phyloP scores from a whole-genome alignment of 192 early-diverging fungal species.

The Entophlyctis helioformis region DNA sequence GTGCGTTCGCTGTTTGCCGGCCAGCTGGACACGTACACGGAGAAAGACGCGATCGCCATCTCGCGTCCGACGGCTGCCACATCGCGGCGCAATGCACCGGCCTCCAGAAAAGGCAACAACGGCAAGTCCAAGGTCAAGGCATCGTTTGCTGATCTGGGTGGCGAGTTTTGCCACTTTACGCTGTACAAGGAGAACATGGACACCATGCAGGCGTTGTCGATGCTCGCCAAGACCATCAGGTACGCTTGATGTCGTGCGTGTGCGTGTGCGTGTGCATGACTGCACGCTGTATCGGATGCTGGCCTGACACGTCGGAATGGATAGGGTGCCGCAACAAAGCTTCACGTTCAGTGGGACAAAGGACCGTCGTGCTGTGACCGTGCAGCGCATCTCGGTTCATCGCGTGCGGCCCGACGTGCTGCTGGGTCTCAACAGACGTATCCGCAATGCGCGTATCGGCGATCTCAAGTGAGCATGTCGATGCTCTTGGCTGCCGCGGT shows the following conservation, averaged over 20 bases:
- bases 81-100: too few species aligned
- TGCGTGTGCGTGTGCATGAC: too few species aligned
- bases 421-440: slow-evolving; percentile 30
- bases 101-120: too few species aligned
- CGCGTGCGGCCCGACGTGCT: slow-evolving; percentile 45
- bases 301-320: too few species aligned
- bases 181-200: slow-evolving; percentile 91
- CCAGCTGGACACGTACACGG: slow-evolving; percentile 33
- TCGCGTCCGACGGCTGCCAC: too few species aligned
- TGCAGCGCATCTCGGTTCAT: slow-evolving; percentile 66
- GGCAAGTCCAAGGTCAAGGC: too few species aligned
- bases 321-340: too few species aligned
- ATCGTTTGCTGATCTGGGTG: too few species aligned
- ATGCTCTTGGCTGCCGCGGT: slow-evolving; percentile 1
- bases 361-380: slow-evolving; percentile 83
- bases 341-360: slow-evolving; percentile 90
- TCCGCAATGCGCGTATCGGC: slow-evolving; percentile 57
- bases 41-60: slow-evolving; percentile 24
- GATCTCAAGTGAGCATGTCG: slow-evolving; percentile 49
- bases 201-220: slow-evolving; percentile 73
- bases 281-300: too few species aligned
- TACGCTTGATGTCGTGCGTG: slow-evolving; percentile 5
- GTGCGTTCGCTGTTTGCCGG: slow-evolving; percentile 34
- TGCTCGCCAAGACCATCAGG: slow-evolving; percentile 36
- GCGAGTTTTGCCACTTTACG: slow-evolving; percentile 71